Percentiles rank a stretch among this genome's conserved stretches.
phyloP scores from a whole-genome alignment of 2,329 filamentous ascomycete species.

The Penicillium corylophilum region DNA sequence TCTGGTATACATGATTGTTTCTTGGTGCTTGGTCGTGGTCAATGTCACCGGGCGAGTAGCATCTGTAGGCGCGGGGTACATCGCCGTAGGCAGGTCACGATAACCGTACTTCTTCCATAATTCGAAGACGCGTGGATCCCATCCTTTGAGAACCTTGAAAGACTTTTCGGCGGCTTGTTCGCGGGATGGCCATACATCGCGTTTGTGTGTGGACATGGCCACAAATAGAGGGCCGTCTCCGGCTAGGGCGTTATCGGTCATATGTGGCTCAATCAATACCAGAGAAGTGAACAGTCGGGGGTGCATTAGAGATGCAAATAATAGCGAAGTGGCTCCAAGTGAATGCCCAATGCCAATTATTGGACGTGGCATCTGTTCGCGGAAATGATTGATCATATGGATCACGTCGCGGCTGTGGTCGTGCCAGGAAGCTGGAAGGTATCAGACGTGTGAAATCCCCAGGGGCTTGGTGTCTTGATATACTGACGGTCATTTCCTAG shows the following conservation, averaged over 20 bases:
- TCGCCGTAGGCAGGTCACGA: constrained; percentile 54
- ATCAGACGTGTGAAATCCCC: constrained; percentile 45
- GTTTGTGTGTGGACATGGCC: constrained; percentile 36
- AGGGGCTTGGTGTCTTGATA: constrained; percentile 27
- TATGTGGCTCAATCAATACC: constrained; percentile 65
- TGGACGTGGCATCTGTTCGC: constrained; percentile 49
- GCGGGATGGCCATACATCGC: constrained; percentile 71
- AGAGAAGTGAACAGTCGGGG: constrained; percentile 72
- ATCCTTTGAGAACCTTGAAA: constrained; percentile 63
- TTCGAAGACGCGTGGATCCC: constrained; percentile 74
- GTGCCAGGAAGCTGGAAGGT: constrained; percentile 58
- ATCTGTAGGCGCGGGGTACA: neutral
- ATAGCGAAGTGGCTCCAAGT: constrained; percentile 58
- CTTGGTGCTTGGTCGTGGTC: neutral
- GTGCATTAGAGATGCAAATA: constrained; percentile 67
- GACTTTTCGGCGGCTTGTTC: constrained; percentile 51
- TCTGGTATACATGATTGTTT: neutral
- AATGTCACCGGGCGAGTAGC: neutral
- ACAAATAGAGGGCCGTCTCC: neutral
- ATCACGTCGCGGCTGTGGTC: constrained; percentile 78
- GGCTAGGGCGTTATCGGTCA: neutral
- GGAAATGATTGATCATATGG: constrained; percentile 46
- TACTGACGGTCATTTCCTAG: constrained; percentile 74
- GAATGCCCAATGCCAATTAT: constrained; percentile 84
- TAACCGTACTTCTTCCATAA: constrained; percentile 67